Evolutionary conservation across 768 basidiomycete genomes (phyloP).

Genomic region (Neoboletus subvelutipes): DNA sequence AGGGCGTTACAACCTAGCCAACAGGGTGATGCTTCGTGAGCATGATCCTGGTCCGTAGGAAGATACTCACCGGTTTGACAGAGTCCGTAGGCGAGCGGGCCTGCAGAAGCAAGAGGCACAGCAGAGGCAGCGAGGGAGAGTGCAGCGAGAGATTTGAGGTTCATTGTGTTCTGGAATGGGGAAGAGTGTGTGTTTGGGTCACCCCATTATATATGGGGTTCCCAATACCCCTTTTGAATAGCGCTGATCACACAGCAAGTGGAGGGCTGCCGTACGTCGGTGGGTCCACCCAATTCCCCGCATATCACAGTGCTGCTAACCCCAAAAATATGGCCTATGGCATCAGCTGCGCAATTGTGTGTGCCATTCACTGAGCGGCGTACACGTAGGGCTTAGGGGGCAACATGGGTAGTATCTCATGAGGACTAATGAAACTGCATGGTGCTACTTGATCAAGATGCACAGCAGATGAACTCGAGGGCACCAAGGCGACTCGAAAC

Average conservation of each 20-base stretch:
- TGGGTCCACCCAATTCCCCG: not conserved
- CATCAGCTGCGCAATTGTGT: not conserved
- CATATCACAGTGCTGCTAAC: not conserved
- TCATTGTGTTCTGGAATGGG: conserved; percentile 17
- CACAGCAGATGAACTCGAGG: too few relatives aligned
- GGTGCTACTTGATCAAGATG: too few relatives aligned
- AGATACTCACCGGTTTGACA: conserved; percentile 26
- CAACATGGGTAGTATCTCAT: too few relatives aligned
- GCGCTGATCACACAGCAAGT: conserved; percentile 11
- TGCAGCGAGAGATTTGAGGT: conserved; percentile 20
- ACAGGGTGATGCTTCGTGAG: too few relatives aligned
- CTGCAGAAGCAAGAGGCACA: conserved; percentile 13
- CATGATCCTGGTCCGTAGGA: too few relatives aligned
- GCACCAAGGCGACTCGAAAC: too few relatives aligned
- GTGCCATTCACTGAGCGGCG: too few relatives aligned
- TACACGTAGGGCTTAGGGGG: too few relatives aligned
- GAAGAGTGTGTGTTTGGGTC: not conserved
- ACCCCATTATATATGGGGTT: conserved; percentile 2
- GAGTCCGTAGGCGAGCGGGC: conserved; percentile 17
- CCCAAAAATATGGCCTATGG: not conserved
- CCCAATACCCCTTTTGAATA: not conserved
- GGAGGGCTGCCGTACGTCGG: not conserved
- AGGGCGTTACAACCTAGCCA: conserved; percentile 19
- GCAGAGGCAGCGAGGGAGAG: conserved; percentile 19
- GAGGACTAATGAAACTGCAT: too few relatives aligned